Evolutionary conservation across 306 rosid genomes (phyloP).

Genomic region (Luffa acutangula): DNA sequence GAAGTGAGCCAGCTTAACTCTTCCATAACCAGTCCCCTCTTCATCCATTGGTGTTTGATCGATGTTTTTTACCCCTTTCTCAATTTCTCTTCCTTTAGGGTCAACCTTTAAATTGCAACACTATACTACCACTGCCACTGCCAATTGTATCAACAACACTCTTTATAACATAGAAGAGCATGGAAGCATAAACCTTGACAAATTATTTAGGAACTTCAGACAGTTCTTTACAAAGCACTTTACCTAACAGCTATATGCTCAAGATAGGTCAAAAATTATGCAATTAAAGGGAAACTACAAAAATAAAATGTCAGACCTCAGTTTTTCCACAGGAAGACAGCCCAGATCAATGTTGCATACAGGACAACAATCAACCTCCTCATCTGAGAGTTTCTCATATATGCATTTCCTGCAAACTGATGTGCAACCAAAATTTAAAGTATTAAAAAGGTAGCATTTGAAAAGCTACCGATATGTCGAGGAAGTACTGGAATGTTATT

Average conservation of each 20-base stretch:
- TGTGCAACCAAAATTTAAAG: slow-evolving; percentile 13
- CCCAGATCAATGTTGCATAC: slow-evolving; percentile 88
- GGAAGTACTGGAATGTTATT: neutral
- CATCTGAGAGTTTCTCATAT: slow-evolving; percentile 69
- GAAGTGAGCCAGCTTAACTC: neutral
- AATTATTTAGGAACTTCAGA: neutral
- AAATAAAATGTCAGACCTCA: slow-evolving; percentile 43
- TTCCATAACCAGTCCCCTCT: neutral
- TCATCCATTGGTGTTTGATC: neutral
- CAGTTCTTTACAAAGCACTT: neutral
- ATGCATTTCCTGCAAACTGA: slow-evolving; percentile 97
- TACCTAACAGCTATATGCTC: neutral
- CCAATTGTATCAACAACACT: neutral
- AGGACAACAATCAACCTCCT: slow-evolving; percentile 76
- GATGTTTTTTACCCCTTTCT: neutral
- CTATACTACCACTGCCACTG: neutral
- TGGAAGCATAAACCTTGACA: neutral
- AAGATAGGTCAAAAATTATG: neutral
- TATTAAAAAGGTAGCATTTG: slow-evolving; percentile 14
- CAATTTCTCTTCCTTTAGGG: neutral
- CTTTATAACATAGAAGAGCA: neutral
- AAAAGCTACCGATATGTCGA: neutral
- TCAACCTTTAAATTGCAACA: neutral
- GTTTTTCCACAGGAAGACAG: slow-evolving; percentile 74
- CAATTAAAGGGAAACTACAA: neutral